Evolutionary conservation across 768 basidiomycete species (phyloP), one percentile per base, ranked within the genome.

Genomic region (Serendipita indica): DNA sequence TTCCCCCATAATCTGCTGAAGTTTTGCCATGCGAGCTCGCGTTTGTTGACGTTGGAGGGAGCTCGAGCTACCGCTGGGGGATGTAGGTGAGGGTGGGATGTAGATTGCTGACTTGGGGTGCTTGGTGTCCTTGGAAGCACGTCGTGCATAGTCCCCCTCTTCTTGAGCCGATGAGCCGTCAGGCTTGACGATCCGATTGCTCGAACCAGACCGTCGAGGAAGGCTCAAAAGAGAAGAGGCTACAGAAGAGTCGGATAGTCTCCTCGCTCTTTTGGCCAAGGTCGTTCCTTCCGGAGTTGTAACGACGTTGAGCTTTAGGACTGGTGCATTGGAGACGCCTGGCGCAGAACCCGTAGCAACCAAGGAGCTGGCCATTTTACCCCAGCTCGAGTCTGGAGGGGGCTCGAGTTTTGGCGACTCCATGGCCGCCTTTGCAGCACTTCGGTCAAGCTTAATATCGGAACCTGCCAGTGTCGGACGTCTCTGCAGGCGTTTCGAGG

Each of bases 31-130:
- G 6, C 49, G 20, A 7, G 49, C 65, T 35, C 69, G 70, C 41
- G 65, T 63, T 6, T 68, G 37, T 59, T 68, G 69, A 60, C 30
- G 22, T 27, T 33, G 49, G n/a, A 54, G 5, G 22, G 25, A 54
- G 10, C 32, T 28, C 20, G 30, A 27, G 32, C 10, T 20, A 7
- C 16, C 16, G 25, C n/a, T n/a, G 4, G 49, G 49, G 30, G 49
- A 54, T 10, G 25, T 54, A 22, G 49, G 49, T 4, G 49, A 54
- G 16, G 25, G 10, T 20, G 49, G 25, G 22, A 13, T 20, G 32
- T 54, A 54, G 12, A 30, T 27, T 4, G 4, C 49, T 5, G 35
- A 37, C 10, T 37, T 37, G n/a, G 35, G 10, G 10, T 10, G 10
- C 10, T n/a, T 10, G n/a, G 35, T 10, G n/a, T 43, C n/a, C 10